Base-by-base conservation (phyloP, 176 grass and related monocot species). In the Zoysia japonica region DNA sequence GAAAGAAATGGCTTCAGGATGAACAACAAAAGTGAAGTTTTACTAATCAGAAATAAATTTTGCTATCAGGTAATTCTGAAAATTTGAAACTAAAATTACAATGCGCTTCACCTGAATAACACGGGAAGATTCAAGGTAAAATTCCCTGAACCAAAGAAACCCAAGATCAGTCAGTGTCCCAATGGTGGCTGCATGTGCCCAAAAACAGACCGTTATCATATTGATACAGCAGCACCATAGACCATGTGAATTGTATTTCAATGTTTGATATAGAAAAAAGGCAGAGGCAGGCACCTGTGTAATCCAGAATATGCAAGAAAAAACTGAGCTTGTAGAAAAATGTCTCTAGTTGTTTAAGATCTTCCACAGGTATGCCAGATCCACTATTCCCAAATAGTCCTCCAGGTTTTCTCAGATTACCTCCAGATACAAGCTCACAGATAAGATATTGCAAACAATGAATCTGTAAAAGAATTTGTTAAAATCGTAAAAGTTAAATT, bases 281-380 rank as follows among this genome's bases (percentile, higher is more conserved):
- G 64, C 16, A 62, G 11, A 37, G 20, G 47, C 72, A 20, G 20
- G 47, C 72, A 97, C 95, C 95, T 92, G 90, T 97, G 82, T 89
- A 97, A 72, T 97, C 95, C 88, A 97, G 88, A 85, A 97, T 97
- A 90, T 97, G 95, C 73, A 97, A 83, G 78, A 97, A 97, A 87
- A 97, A 97, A 70, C 95, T 90, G 48, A 97, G 95, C 74, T 97
- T 97, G 82, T 97, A 97, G 83, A 97, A 97, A 90, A 94, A 97
- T 11, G 95, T 94, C 78, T 97, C 95, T 65, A 97, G 83, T 67
- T 90, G 95, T 83, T 97, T 97, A 78, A 97, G 92, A 82, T 97
- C 92, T 70, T 97, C 95, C 81, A 97, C 89, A 47, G 89, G 85
- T 78, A 97, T 92, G 77, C 95, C 95, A 46, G 95, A 97, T 69